phyloP scores from a whole-genome alignment of 2,329 filamentous ascomycete genomes.

The Pseudocercospora pini-densiflorae region DNA sequence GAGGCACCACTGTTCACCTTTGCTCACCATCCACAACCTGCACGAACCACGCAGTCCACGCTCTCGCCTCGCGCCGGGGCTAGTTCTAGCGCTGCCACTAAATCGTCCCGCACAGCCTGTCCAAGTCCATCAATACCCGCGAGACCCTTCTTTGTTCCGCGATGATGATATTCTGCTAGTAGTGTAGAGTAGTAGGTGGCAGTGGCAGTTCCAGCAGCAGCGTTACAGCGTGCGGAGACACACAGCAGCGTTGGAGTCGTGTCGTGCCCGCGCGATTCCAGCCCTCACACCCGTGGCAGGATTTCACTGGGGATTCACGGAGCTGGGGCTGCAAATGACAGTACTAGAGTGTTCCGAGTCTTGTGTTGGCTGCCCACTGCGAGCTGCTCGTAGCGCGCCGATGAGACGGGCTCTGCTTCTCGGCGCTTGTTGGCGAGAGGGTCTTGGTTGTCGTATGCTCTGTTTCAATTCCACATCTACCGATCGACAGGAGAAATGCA shows the following conservation, averaged over 20 bases:
- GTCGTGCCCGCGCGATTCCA: background rate
- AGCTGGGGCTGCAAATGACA: background rate
- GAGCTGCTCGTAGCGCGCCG: slow-evolving; percentile 4
- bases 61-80: background rate
- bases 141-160: background rate
- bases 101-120: no score
- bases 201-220: background rate
- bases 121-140: background rate
- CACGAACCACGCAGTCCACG: background rate
- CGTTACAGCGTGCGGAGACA: background rate
- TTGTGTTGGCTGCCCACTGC: background rate
- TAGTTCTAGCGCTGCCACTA: background rate
- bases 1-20: background rate
- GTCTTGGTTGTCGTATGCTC: background rate
- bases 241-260: background rate
- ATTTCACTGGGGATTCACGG: background rate
- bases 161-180: background rate
- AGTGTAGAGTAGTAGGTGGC: background rate
- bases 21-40: no score
- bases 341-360: background rate
- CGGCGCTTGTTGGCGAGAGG: background rate
- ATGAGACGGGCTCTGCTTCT: background rate
- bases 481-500: background rate
- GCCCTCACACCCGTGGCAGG: background rate
- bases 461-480: background rate